Evolutionary conservation across 2,329 filamentous ascomycete genomes (phyloP).

Genomic region (Xylaria sp.): DNA sequence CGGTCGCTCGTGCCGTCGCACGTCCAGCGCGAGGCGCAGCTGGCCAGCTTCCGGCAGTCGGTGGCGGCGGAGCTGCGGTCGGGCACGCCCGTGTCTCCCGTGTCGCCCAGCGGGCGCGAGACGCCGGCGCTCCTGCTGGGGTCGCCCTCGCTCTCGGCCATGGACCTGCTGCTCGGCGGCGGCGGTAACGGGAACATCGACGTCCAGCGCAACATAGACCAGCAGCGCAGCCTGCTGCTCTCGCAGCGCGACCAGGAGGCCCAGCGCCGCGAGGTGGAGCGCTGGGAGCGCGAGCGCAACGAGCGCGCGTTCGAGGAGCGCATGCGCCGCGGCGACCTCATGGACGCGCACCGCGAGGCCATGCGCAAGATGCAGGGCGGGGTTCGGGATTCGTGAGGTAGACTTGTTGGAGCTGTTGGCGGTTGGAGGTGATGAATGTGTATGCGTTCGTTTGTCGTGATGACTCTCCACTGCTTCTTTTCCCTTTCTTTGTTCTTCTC

Average conservation of each 20-base stretch:
- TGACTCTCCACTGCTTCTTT: not conserved
- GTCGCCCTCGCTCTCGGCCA: conserved; percentile 35
- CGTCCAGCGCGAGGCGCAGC: conserved; percentile 57
- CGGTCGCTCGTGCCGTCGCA: conserved; percentile 46
- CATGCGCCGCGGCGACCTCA: conserved; percentile 76
- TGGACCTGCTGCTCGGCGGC: conserved; percentile 23
- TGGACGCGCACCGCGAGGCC: conserved; percentile 76
- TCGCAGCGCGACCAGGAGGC: conserved; percentile 66
- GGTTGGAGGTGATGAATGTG: not conserved
- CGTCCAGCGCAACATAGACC: conserved; percentile 53
- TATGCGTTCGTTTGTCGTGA: not conserved
- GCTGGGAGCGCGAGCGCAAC: conserved; percentile 57
- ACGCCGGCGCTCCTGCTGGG: conserved; percentile 41
- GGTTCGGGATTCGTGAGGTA: conserved; percentile 38
- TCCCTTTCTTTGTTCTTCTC: not conserved
- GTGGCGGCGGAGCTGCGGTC: conserved; percentile 63
- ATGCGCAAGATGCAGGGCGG: conserved; percentile 75
- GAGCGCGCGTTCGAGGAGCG: conserved; percentile 70
- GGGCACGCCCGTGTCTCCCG: conserved; percentile 40
- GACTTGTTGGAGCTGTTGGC: too few relatives aligned
- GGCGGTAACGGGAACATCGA: conserved; percentile 42
- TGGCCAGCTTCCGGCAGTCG: conserved; percentile 69
- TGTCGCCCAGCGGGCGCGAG: conserved; percentile 39
- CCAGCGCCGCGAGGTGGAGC: conserved; percentile 60
- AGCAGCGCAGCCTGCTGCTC: conserved; percentile 59